phyloP scores from a whole-genome alignment of 1,284 basidiomycete species.

The Trichosporon sp. region DNA sequence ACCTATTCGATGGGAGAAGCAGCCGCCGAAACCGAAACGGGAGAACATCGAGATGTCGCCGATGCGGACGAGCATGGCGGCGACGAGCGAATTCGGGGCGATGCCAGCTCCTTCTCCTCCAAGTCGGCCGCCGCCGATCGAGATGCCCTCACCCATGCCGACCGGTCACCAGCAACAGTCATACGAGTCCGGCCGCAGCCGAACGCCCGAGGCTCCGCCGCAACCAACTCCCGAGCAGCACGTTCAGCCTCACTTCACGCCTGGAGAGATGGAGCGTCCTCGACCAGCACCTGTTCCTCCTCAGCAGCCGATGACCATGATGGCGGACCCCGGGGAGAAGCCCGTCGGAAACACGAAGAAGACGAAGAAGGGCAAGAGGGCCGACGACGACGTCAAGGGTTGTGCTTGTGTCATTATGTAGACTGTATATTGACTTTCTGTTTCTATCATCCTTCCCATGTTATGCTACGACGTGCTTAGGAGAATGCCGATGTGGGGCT shows the following conservation, averaged over 20 bases:
- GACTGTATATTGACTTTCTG: neutral
- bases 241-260: neutral
- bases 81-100: conserved; percentile 7
- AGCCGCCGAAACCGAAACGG: neutral
- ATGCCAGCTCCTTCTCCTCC: neutral
- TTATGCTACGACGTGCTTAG: neutral
- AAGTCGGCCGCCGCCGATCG: too few species aligned
- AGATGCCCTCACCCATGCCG: neutral
- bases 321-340: neutral
- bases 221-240: neutral
- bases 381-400: conserved; percentile 16
- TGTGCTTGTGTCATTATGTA: conserved; percentile 21
- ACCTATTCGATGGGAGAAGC: conserved; percentile 40
- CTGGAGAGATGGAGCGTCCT: neutral
- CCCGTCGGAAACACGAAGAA: neutral
- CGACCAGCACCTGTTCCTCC: neutral
- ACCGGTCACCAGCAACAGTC: neutral
- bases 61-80: neutral
- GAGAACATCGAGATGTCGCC: conserved; percentile 4
- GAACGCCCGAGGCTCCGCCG: neutral
- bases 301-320: neutral
- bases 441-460: neutral
- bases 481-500: neutral
- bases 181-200: neutral
- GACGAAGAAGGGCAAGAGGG: conserved; percentile 4